These are phyloP conservation scores for Adansonia rubrostipa DNA, from an alignment of 441 rosid species.

Conservation along the genomic window DNA sequence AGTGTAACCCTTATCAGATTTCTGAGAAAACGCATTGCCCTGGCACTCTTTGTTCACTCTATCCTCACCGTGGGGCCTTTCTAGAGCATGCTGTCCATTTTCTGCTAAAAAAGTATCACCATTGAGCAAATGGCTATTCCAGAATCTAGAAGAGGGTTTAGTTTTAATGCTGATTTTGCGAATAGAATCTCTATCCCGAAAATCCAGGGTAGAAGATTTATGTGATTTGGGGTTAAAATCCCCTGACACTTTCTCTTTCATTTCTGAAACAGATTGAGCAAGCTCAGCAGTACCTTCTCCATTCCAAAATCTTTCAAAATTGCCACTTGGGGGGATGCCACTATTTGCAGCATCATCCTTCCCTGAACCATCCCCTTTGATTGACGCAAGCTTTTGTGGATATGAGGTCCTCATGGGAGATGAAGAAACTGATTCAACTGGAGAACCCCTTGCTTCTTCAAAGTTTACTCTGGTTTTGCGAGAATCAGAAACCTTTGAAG, in stretches of 20 bases:
- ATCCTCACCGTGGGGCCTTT: slow-evolving; percentile 1
- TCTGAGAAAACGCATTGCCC: neutral
- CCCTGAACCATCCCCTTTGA: slow-evolving; percentile 33
- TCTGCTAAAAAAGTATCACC: slow-evolving; percentile 27
- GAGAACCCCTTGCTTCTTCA: slow-evolving; percentile 62
- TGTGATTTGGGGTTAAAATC: slow-evolving; percentile 26
- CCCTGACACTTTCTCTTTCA: slow-evolving; percentile 32
- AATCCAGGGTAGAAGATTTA: slow-evolving; percentile 27
- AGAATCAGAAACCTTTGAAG: slow-evolving; percentile 65
- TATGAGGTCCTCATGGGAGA: slow-evolving; percentile 57
- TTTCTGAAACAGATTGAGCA: slow-evolving; percentile 23
- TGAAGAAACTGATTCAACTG: slow-evolving; percentile 80
- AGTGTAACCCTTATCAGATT: slow-evolving; percentile 3
- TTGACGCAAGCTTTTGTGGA: slow-evolving; percentile 44
- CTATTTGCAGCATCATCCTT: slow-evolving; percentile 39
- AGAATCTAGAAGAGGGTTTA: slow-evolving; percentile 30
- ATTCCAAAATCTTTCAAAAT: slow-evolving; percentile 33
- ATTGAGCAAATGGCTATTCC: slow-evolving; percentile 25
- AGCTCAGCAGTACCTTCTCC: slow-evolving; percentile 37
- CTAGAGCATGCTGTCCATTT: slow-evolving; percentile 22
- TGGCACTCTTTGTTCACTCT: slow-evolving; percentile 14
- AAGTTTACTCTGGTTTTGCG: slow-evolving; percentile 47
- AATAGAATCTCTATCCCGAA: slow-evolving; percentile 25
- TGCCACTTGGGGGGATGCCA: slow-evolving; percentile 32
- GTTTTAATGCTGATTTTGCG: slow-evolving; percentile 28